phyloP scores from a whole-genome alignment of 495 filamentous ascomycete species.

The Chaetomium cochliodes region DNA sequence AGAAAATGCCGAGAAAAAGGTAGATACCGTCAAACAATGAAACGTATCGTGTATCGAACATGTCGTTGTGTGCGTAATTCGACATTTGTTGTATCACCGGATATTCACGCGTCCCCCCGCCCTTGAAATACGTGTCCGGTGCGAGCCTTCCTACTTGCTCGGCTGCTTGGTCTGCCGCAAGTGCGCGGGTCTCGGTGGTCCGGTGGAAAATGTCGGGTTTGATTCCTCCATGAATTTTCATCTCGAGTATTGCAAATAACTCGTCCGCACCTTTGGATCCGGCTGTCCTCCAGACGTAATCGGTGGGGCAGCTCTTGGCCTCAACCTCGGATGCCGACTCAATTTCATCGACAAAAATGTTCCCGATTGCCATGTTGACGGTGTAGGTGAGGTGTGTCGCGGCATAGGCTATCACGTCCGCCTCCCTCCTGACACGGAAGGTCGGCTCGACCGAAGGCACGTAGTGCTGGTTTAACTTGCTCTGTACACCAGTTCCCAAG shows the following conservation, averaged over 20 bases:
- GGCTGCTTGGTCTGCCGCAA: not conserved
- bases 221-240: not conserved
- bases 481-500: not conserved
- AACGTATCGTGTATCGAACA: not conserved
- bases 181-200: not conserved
- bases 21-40: not conserved
- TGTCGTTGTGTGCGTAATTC: not conserved
- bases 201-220: not conserved
- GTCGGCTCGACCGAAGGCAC: not conserved
- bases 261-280: not conserved
- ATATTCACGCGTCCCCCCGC: not conserved
- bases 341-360: not conserved
- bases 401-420: not conserved
- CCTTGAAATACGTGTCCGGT: not conserved
- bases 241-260: not conserved
- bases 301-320: not conserved
- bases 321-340: not conserved
- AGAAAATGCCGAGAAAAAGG: slow-evolving; percentile 3
- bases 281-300: not conserved
- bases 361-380: not conserved
- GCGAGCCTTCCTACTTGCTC: not conserved
- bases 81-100: not conserved
- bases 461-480: not conserved
- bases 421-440: not conserved
- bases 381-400: not conserved